Evolutionary conservation across 1,139 yeast genomes (phyloP).

Genomic region (Kluyveromyces sp.): DNA sequence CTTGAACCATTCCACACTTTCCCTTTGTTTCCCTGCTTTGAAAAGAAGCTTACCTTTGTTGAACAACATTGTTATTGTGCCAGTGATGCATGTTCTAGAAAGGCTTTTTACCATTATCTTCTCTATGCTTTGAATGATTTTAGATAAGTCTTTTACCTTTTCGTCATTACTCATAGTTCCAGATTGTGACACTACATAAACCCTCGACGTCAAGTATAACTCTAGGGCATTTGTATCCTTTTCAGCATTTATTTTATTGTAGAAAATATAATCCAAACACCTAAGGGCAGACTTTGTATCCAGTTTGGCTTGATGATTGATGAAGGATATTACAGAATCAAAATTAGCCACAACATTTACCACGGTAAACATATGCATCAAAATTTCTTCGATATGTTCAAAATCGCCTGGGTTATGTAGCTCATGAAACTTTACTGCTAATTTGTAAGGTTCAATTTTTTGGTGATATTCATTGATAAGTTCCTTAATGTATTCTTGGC

Average conservation of each 20-base stretch:
- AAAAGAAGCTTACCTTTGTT: constrained; percentile 22
- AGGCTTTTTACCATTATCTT: constrained; percentile 9
- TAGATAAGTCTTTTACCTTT: constrained; percentile 12
- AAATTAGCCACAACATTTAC: constrained; percentile 13
- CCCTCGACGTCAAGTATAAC: constrained; percentile 13
- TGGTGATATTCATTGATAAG: constrained; percentile 18
- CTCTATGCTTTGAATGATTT: constrained; percentile 12
- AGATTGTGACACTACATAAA: constrained; percentile 19
- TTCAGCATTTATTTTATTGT: constrained; percentile 15
- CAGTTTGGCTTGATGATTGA: constrained; percentile 17
- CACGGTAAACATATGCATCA: constrained; percentile 20
- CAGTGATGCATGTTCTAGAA: constrained; percentile 12
- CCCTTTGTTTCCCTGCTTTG: constrained; percentile 13
- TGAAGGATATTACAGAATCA: constrained; percentile 14
- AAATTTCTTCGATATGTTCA: constrained; percentile 9
- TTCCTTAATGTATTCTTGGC: constrained; percentile 8
- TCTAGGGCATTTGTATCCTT: constrained; percentile 14
- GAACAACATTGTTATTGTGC: constrained; percentile 22
- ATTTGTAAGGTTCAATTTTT: constrained; percentile 16
- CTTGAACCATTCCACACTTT: constrained; percentile 15
- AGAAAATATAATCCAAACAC: constrained; percentile 19
- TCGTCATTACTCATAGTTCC: constrained; percentile 12
- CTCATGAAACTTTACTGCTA: constrained; percentile 12
- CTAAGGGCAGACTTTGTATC: constrained; percentile 12
- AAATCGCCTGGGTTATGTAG: constrained; percentile 4